Conservation (phyloP, 1,284 basidiomycete genomes). For the Puccinia sorghi region DNA sequence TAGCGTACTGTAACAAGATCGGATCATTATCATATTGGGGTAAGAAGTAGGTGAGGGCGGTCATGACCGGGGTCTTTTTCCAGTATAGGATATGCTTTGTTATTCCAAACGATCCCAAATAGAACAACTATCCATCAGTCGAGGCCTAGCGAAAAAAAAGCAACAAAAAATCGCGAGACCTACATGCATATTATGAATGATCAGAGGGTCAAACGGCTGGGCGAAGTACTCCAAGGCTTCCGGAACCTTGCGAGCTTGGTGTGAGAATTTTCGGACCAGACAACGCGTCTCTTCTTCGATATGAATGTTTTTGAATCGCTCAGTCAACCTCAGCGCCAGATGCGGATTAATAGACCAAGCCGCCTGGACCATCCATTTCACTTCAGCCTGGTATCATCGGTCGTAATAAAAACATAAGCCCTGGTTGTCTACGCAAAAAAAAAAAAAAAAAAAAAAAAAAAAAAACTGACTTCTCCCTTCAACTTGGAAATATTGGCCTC, state of each 20-base stretch:
- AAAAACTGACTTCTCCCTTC: constrained; percentile 64
- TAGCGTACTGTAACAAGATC: constrained; percentile 89
- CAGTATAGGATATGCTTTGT: constrained; percentile 46
- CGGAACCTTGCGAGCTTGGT: constrained; percentile 45
- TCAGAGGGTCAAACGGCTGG: constrained; percentile 25
- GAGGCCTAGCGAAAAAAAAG: not conserved
- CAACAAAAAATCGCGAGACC: not conserved
- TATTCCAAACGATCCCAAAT: not conserved
- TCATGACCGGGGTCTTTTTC: constrained; percentile 50
- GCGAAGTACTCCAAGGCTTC: constrained; percentile 48
- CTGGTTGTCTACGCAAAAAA: not conserved
- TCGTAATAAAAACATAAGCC: constrained; percentile 17
- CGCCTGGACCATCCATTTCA: constrained; percentile 69
- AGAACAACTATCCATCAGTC: not conserved
- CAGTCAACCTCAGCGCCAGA: constrained; percentile 33
- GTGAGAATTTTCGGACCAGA: constrained; percentile 32
- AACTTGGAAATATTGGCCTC: constrained; percentile 65
- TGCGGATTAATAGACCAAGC: constrained; percentile 80
- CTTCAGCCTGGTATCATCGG: constrained; percentile 64
- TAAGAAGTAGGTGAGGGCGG: constrained; percentile 57
- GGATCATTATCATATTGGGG: constrained; percentile 79
- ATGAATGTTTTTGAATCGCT: constrained; percentile 32
- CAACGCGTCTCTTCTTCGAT: constrained; percentile 31
- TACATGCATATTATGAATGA: constrained; percentile 42
- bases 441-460: not conserved